Conservation (phyloP, 106 monocot species). For the Allium fistulosum region DNA sequence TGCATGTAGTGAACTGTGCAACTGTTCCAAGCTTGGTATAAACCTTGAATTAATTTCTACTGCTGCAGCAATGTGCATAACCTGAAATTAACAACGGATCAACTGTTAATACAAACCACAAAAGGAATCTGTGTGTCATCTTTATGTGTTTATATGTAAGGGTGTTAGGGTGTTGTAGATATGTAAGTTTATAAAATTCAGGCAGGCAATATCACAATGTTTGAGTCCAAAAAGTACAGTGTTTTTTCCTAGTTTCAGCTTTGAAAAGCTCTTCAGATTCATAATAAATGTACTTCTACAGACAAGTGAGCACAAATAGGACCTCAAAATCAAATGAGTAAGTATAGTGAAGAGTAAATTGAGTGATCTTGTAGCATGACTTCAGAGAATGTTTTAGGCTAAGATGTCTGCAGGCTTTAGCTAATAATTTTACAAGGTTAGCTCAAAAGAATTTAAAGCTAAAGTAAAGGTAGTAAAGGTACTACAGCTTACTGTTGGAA, state of each 20-base stretch:
- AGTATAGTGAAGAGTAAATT: too few relatives aligned
- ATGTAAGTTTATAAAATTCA: background rate
- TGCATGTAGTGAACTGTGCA: conserved; percentile 61
- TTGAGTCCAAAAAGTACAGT: too few relatives aligned
- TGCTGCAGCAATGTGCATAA: conserved; percentile 98
- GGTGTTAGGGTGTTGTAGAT: too few relatives aligned
- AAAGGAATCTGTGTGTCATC: background rate
- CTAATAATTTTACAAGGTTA: background rate
- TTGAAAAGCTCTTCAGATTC: too few relatives aligned
- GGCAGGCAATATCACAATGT: background rate
- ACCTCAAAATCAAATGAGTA: too few relatives aligned
- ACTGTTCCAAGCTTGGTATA: conserved; percentile 61
- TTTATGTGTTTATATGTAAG: too few relatives aligned
- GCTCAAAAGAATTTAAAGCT: background rate
- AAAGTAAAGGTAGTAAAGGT: background rate
- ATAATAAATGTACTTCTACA: too few relatives aligned
- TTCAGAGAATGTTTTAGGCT: too few relatives aligned
- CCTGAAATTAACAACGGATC: conserved; percentile 32
- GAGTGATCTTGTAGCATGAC: too few relatives aligned
- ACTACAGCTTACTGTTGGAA: conserved; percentile 71
- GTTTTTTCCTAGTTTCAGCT: too few relatives aligned
- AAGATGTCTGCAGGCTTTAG: too few relatives aligned
- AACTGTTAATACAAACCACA: conserved; percentile 2
- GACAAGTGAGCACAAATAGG: too few relatives aligned
- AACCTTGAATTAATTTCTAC: conserved; percentile 75